phyloP scores from a whole-genome alignment of 2,329 filamentous ascomycete genomes.

The Cyclaneusma minus region DNA sequence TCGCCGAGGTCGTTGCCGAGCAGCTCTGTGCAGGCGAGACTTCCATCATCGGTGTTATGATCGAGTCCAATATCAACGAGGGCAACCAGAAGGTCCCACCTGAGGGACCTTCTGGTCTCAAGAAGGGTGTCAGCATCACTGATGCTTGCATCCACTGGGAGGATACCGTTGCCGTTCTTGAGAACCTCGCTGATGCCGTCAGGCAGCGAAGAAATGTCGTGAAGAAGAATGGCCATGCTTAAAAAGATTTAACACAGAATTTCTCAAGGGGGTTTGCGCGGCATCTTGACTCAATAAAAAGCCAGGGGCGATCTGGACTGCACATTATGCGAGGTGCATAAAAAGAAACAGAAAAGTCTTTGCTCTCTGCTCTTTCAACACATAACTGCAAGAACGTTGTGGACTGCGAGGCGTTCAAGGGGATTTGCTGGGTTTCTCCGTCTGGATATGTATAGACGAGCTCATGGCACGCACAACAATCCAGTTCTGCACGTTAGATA shows the following conservation, averaged over 20 bases:
- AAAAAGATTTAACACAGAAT: too few relatives aligned
- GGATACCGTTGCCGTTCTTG: slow-evolving; percentile 62
- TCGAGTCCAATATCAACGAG: slow-evolving; percentile 95
- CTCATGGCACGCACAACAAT: too few relatives aligned
- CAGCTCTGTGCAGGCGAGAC: slow-evolving; percentile 80
- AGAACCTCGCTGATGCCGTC: slow-evolving; percentile 75
- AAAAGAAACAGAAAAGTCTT: not conserved
- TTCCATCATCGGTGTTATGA: slow-evolving; percentile 92
- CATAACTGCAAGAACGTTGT: too few relatives aligned
- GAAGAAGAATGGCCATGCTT: not conserved
- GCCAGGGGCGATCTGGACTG: too few relatives aligned
- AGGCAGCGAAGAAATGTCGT: slow-evolving; percentile 48
- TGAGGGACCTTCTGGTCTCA: slow-evolving; percentile 62
- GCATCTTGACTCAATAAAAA: too few relatives aligned
- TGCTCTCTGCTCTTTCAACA: too few relatives aligned
- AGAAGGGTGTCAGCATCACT: slow-evolving; percentile 87
- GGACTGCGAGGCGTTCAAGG: too few relatives aligned
- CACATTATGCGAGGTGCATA: too few relatives aligned
- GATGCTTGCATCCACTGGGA: slow-evolving; percentile 96
- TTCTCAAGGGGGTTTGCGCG: too few relatives aligned
- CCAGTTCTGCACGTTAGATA: too few relatives aligned
- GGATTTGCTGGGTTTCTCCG: too few relatives aligned
- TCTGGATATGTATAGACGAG: too few relatives aligned
- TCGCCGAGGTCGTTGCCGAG: slow-evolving; percentile 66
- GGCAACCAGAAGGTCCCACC: slow-evolving; percentile 75